Conservation (phyloP, 1,284 basidiomycete species). For the Xanthoconium separans region DNA sequence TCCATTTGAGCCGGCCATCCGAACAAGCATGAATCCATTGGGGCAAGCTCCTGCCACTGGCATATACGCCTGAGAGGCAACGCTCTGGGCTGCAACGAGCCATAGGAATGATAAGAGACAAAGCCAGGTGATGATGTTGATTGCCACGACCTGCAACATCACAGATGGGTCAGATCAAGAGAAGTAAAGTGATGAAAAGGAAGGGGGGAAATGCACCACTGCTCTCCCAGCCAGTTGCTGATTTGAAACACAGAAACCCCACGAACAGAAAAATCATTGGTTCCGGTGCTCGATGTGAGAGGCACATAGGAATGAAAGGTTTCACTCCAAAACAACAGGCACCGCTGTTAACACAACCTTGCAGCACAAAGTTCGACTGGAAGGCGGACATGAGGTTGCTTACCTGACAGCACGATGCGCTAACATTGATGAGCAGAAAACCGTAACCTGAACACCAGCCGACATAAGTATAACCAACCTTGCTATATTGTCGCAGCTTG, state of each 20-base stretch:
- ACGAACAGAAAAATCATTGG: background rate
- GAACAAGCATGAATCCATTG: conserved; percentile 33
- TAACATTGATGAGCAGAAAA: no score
- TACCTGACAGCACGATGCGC: background rate
- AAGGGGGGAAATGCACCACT: background rate
- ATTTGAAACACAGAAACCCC: background rate
- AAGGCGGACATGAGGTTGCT: background rate
- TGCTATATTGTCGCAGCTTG: no score
- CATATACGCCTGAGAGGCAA: conserved; percentile 28
- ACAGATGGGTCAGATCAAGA: background rate
- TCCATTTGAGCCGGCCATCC: conserved; percentile 26
- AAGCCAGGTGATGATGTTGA: conserved; percentile 8
- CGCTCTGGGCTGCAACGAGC: conserved; percentile 21
- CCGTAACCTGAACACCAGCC: no score
- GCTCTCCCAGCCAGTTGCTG: background rate
- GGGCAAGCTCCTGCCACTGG: conserved; percentile 31
- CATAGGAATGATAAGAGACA: conserved; percentile 7
- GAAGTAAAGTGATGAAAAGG: background rate
- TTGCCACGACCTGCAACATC: background rate
- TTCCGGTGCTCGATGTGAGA: background rate
- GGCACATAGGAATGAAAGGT: background rate
- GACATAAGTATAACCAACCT: no score
- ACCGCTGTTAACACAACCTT: background rate
- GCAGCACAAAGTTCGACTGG: background rate
- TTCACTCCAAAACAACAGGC: background rate